phyloP scores from a whole-genome alignment of 2,329 filamentous ascomycete species.

The Xylaria sp. region DNA sequence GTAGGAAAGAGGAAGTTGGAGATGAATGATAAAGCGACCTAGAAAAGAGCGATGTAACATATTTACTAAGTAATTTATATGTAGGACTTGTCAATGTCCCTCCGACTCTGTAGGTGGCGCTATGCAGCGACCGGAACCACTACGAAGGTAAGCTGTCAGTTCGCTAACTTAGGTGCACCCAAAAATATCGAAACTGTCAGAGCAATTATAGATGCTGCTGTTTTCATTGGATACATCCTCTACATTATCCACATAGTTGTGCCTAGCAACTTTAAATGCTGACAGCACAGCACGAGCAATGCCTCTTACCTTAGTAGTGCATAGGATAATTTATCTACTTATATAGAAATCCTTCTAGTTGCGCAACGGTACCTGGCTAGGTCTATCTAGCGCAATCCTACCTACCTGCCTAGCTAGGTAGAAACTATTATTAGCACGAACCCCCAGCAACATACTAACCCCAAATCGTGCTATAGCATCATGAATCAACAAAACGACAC shows the following conservation, averaged over 20 bases:
- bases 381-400: neutral
- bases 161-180: no score
- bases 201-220: no score
- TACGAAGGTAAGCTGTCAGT: no score
- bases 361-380: neutral
- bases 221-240: neutral
- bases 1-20: neutral
- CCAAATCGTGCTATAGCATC: neutral
- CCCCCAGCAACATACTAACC: neutral
- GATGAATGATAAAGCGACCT: neutral
- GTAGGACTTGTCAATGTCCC: neutral
- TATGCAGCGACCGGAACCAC: neutral
- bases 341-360: neutral
- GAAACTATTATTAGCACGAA: slow-evolving; percentile 1
- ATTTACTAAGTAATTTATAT: neutral
- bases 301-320: neutral
- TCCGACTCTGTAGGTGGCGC: neutral
- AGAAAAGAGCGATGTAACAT: neutral
- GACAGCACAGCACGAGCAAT: neutral
- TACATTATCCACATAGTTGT: neutral
- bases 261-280: neutral
- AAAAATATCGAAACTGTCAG: no score
- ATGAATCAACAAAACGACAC: neutral
- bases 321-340: no score
- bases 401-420: neutral